Evolutionary conservation across 495 filamentous ascomycete species (phyloP).

Genomic region (Penicillium goetzii): DNA sequence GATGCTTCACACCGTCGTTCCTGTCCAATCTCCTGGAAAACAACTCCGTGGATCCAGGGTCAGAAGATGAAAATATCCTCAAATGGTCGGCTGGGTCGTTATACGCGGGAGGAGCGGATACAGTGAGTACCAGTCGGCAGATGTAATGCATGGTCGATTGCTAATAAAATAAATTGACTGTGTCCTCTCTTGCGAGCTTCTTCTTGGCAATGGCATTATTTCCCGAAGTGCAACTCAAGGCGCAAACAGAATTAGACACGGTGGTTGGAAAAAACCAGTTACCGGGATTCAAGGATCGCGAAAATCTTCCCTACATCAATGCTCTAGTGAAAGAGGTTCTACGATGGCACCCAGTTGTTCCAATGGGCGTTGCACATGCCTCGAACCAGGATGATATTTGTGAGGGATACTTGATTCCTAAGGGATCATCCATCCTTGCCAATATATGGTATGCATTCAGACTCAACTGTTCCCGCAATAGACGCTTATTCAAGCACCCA

Average conservation of each 20-base stretch:
- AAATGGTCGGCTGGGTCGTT: constrained; percentile 57
- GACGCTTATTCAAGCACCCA: constrained; percentile 4
- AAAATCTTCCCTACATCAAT: constrained; percentile 44
- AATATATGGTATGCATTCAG: constrained; percentile 44
- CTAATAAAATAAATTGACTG: constrained; percentile 25
- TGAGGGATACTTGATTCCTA: constrained; percentile 55
- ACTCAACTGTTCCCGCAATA: background rate
- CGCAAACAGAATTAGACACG: constrained; percentile 60
- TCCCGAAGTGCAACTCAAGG: constrained; percentile 52
- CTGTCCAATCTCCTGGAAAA: constrained; percentile 41
- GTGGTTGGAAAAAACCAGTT: constrained; percentile 44
- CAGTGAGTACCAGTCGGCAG: background rate
- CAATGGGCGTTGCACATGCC: constrained; percentile 56
- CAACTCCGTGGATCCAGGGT: constrained; percentile 19
- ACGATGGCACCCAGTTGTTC: constrained; percentile 47
- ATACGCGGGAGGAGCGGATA: constrained; percentile 61
- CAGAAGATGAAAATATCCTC: constrained; percentile 35
- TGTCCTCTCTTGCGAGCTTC: constrained; percentile 41
- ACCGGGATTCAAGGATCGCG: constrained; percentile 29
- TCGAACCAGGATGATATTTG: constrained; percentile 58
- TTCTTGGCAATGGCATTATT: constrained; percentile 50
- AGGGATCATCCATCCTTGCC: constrained; percentile 47
- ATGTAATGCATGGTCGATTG: background rate
- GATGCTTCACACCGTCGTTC: constrained; percentile 38
- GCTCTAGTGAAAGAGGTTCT: constrained; percentile 46